A percentile compares a stretch with the other conserved stretches of the same genome.
These are phyloP conservation scores for Aspergillus ellipticus DNA, from an alignment of 495 filamentous ascomycete species.

Conservation along the genomic window DNA sequence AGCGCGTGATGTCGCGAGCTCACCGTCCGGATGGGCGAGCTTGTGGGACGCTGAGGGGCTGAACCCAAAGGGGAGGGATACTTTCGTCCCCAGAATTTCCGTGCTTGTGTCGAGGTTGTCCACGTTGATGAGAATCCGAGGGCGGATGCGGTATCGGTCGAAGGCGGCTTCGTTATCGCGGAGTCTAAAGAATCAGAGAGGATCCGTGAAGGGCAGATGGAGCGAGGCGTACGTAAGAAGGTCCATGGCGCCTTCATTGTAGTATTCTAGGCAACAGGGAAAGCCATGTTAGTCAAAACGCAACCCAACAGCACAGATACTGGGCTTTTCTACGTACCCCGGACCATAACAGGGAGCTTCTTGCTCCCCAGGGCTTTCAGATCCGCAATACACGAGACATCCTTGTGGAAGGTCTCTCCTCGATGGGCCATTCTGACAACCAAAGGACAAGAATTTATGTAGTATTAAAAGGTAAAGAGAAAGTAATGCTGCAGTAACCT, in stretches of 20 bases:
- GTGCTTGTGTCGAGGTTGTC: conserved; percentile 46
- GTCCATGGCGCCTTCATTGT: conserved; percentile 47
- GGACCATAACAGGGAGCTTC: conserved; percentile 24
- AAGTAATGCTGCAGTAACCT: no score
- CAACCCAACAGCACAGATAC: background rate
- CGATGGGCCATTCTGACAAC: conserved; percentile 31
- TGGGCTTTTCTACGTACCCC: conserved; percentile 25
- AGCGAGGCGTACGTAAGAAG: conserved; percentile 25
- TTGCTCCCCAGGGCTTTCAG: conserved; percentile 27
- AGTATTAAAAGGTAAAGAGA: background rate
- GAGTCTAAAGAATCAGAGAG: conserved; percentile 22
- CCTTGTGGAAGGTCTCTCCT: conserved; percentile 27
- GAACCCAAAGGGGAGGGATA: conserved; percentile 75
- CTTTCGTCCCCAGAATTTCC: conserved; percentile 40
- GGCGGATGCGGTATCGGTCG: conserved; percentile 51
- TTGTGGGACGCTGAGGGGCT: conserved; percentile 85
- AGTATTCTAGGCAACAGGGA: conserved; percentile 34
- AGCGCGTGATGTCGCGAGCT: conserved; percentile 73
- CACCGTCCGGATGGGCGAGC: conserved; percentile 80
- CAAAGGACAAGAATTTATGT: no score
- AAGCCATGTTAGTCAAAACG: background rate
- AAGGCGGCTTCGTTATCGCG: conserved; percentile 51
- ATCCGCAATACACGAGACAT: conserved; percentile 35
- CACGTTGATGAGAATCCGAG: conserved; percentile 53
- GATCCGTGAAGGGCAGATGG: conserved; percentile 7